phyloP scores from a whole-genome alignment of 1,284 basidiomycete species.

The Somion occarium region DNA sequence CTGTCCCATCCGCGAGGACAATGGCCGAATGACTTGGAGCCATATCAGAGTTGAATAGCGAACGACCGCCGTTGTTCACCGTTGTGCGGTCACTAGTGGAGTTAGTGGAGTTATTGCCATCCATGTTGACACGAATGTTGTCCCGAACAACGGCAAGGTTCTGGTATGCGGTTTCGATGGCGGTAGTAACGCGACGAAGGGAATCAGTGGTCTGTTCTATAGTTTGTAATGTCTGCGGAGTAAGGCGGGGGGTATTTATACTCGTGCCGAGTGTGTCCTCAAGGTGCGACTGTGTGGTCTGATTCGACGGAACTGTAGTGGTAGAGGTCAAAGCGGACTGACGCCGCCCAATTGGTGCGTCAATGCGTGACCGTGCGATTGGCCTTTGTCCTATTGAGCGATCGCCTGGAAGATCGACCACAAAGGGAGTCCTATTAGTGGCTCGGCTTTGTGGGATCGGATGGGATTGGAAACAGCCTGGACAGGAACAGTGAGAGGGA shows the following conservation, averaged over 20 bases:
- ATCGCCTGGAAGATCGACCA: background rate
- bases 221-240: background rate
- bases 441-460: background rate
- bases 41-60: constrained; percentile 15
- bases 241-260: background rate
- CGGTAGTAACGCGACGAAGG: background rate
- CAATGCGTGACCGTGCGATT: too few relatives aligned
- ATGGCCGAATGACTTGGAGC: constrained; percentile 26
- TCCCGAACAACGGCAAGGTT: constrained; percentile 2
- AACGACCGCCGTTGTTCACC: constrained; percentile 6
- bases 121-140: background rate
- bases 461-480: too few relatives aligned
- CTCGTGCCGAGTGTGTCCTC: too few relatives aligned
- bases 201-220: constrained; percentile 1
- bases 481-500: constrained; percentile 6
- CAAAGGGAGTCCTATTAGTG: background rate
- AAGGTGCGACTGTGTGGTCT: too few relatives aligned
- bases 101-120: constrained; percentile 1
- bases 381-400: background rate
- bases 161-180: constrained; percentile 2
- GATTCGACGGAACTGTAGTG: background rate
- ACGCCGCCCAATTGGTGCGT: too few relatives aligned
- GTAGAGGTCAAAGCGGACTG: too few relatives aligned
- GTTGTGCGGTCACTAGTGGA: constrained; percentile 7
- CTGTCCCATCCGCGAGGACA: constrained; percentile 12